phyloP scores from a whole-genome alignment of 768 basidiomycete species.

The Russula abietina region DNA sequence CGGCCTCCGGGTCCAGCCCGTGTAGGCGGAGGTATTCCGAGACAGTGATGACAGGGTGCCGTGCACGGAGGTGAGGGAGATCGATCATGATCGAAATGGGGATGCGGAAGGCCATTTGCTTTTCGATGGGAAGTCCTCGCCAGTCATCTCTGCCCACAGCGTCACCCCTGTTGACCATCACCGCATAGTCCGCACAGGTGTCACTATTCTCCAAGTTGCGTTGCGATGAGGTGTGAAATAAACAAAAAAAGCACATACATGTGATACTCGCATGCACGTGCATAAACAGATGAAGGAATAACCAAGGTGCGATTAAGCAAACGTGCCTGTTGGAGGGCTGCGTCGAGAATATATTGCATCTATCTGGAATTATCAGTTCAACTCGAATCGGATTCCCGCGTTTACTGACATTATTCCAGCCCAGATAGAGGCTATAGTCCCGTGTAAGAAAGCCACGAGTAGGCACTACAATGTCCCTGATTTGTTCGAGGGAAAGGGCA shows the following conservation, averaged over 20 bases:
- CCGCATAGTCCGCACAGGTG: constrained; percentile 37
- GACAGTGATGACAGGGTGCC: constrained; percentile 37
- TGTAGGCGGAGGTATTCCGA: constrained; percentile 42
- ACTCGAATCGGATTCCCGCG: neutral
- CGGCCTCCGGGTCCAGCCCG: constrained; percentile 31
- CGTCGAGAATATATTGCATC: constrained; percentile 48
- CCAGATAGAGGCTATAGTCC: constrained; percentile 40
- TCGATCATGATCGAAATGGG: constrained; percentile 39
- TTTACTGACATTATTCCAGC: constrained; percentile 44
- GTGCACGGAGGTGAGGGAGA: constrained; percentile 36
- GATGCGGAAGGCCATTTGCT: constrained; percentile 35
- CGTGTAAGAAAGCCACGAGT: constrained; percentile 43
- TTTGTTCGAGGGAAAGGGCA: constrained; percentile 30
- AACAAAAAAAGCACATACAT: constrained; percentile 28
- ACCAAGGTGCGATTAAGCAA: constrained; percentile 41
- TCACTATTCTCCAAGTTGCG: constrained; percentile 21
- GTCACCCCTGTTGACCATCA: constrained; percentile 42
- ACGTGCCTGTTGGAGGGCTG: constrained; percentile 38
- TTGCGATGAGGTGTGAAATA: constrained; percentile 10
- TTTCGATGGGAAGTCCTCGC: constrained; percentile 34
- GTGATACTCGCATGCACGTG: constrained; percentile 41
- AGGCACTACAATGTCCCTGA: constrained; percentile 32
- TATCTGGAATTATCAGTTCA: constrained; percentile 19
- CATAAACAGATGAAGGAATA: constrained; percentile 42
- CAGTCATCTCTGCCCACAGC: constrained; percentile 38